These are phyloP conservation scores for Pneumocystis sp. DNA, from an alignment of 1,139 yeast genomes.

Conservation along the genomic window DNA sequence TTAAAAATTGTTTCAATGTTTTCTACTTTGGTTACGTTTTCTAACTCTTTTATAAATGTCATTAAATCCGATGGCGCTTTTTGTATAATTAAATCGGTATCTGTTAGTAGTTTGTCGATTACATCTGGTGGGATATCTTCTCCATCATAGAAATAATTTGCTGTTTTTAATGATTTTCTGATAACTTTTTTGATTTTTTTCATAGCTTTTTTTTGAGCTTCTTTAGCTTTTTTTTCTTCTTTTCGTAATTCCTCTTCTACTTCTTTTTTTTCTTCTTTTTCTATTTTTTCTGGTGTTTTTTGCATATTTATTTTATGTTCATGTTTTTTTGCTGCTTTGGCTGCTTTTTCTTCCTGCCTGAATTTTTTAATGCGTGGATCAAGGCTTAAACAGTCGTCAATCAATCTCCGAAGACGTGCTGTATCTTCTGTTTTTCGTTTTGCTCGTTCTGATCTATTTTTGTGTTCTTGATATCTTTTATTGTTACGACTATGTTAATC, in stretches of 20 bases:
- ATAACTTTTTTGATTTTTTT: constrained; percentile 94
- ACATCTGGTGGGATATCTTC: not conserved
- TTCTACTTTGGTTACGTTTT: not conserved
- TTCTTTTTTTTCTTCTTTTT: constrained; percentile 63
- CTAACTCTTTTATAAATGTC: not conserved
- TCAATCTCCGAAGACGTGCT: constrained; percentile 71
- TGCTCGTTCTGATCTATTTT: constrained; percentile 90
- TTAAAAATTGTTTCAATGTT: not conserved
- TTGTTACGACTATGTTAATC: constrained; percentile 50
- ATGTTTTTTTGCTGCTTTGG: constrained; percentile 91
- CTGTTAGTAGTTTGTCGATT: not conserved
- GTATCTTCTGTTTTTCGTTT: constrained; percentile 97
- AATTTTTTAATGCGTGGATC: constrained; percentile 91
- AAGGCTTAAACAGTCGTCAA: constrained; percentile 72
- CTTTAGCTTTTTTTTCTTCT: constrained; percentile 72
- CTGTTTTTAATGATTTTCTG: constrained; percentile 72
- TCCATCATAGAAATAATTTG: constrained; percentile 41
- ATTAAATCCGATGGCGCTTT: not conserved
- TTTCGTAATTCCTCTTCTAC: constrained; percentile 50
- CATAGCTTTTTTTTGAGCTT: constrained; percentile 91
- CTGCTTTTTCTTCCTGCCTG: constrained; percentile 90
- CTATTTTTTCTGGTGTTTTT: constrained; percentile 79
- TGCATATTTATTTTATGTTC: constrained; percentile 96
- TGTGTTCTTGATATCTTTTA: constrained; percentile 95
- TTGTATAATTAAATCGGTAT: not conserved